Percentiles rank a stretch among this genome's conserved stretches.
phyloP scores from a whole-genome alignment of 2,329 filamentous ascomycete genomes.

The Apiospora kogelbergensis region DNA sequence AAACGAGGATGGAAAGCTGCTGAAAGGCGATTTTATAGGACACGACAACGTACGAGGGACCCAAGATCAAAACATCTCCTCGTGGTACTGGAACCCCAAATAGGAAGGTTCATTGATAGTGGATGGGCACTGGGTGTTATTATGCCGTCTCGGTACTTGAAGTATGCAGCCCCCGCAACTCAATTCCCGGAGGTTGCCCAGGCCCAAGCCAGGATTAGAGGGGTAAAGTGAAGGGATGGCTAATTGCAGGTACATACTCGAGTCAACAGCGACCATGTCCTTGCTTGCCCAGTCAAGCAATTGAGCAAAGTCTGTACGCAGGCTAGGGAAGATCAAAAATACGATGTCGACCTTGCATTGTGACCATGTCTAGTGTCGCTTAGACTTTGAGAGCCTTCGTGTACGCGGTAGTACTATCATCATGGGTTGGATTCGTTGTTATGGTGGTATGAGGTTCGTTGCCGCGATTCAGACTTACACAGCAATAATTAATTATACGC shows the following conservation, averaged over 20 bases:
- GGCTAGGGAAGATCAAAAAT: too few species aligned
- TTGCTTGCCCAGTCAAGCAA: not conserved
- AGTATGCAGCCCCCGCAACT: slow-evolving; percentile 1
- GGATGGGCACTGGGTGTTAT: not conserved
- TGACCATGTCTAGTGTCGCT: not conserved
- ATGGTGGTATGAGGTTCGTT: not conserved
- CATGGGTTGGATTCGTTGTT: not conserved
- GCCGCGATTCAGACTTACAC: not conserved
- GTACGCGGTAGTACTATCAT: not conserved
- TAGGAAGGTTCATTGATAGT: not conserved
- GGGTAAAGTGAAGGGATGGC: not conserved
- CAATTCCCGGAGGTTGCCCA: not conserved
- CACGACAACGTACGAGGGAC: not conserved
- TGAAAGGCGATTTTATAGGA: not conserved
- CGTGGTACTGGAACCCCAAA: not conserved
- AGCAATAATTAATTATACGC: not conserved
- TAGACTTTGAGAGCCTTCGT: not conserved
- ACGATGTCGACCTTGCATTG: not conserved
- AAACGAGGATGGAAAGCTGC: not conserved
- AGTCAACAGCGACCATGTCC: not conserved
- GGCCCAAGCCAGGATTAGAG: not conserved
- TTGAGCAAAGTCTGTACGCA: too few species aligned
- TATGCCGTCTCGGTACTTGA: not conserved
- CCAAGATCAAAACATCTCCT: not conserved
- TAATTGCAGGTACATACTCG: not conserved